These are phyloP conservation scores for Chlorella ohadii DNA, from an alignment of 139 green algal genomes.

Conservation along the genomic window DNA sequence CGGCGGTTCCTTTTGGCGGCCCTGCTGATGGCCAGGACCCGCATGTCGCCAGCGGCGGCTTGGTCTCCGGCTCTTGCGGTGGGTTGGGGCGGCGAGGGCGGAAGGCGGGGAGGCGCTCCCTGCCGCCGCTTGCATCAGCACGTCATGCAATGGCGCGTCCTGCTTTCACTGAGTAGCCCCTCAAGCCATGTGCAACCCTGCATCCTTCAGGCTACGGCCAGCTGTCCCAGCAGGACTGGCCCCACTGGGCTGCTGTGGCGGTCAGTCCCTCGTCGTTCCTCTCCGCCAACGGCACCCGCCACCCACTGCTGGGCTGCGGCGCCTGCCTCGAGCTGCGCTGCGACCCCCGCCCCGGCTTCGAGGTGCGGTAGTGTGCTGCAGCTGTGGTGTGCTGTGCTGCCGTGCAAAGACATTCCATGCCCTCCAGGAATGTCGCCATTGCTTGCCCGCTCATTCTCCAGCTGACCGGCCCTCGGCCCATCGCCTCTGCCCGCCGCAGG, in stretches of 20 bases:
- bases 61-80: conserved; percentile 19
- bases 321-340: conserved; percentile 27
- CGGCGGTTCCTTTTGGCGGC: conserved; percentile 1
- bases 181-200: no score
- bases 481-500: background rate
- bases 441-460: background rate
- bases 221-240: conserved; percentile 9
- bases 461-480: background rate
- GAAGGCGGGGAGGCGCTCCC: background rate
- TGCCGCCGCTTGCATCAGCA: background rate
- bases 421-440: no score
- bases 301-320: conserved; percentile 4
- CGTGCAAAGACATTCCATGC: no score
- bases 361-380: background rate
- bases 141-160: no score
- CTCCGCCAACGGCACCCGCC: conserved; percentile 4
- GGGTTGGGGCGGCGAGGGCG: background rate
- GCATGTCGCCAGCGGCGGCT: background rate
- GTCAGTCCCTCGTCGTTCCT: conserved; percentile 2
- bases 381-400: background rate
- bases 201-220: conserved; percentile 28
- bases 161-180: no score
- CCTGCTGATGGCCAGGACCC: conserved; percentile 23
- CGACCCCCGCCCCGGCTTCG: background rate
- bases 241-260: background rate